These are phyloP conservation scores for Chalciporus pseudorubinellus DNA, from an alignment of 768 basidiomycete genomes.

Conservation along the genomic window DNA sequence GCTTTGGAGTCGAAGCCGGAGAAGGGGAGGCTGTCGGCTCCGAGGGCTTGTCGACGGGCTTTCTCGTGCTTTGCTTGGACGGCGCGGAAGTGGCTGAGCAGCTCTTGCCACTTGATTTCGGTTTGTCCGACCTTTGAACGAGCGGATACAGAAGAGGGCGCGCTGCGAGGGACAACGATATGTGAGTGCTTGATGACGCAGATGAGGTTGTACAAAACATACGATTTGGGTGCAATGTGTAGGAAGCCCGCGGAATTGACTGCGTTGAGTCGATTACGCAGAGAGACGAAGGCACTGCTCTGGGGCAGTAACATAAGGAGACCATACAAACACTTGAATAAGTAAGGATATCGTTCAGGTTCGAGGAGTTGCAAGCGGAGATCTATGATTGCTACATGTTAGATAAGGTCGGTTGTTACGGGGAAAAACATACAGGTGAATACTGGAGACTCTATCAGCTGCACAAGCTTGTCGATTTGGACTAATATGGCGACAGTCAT, in stretches of 20 bases:
- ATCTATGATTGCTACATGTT: constrained; percentile 41
- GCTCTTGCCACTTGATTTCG: constrained; percentile 97
- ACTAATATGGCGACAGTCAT: constrained; percentile 93
- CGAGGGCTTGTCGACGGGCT: constrained; percentile 73
- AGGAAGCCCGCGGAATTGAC: constrained; percentile 94
- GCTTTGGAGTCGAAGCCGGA: constrained; percentile 39
- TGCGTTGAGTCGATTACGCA: constrained; percentile 90
- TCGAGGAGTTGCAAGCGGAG: constrained; percentile 92
- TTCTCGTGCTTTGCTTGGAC: constrained; percentile 93
- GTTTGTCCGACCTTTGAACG: constrained; percentile 80
- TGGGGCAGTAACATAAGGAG: constrained; percentile 96
- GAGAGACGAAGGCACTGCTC: constrained; percentile 92
- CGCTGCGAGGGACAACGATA: constrained; percentile 33
- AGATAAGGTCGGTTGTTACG: not conserved
- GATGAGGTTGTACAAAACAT: constrained; percentile 26
- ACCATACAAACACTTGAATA: constrained; percentile 98
- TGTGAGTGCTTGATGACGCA: not conserved
- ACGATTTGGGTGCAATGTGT: constrained; percentile 87
- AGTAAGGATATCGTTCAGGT: constrained; percentile 92
- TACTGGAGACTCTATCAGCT: constrained; percentile 96
- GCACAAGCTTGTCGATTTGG: constrained; percentile 96
- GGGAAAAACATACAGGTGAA: constrained; percentile 76
- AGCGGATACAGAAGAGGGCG: constrained; percentile 39
- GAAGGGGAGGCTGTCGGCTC: constrained; percentile 57
- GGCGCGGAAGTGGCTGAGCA: constrained; percentile 86